Conservation (phyloP, 192 early-diverging fungal genomes). For the Podila clonocystis region DNA sequence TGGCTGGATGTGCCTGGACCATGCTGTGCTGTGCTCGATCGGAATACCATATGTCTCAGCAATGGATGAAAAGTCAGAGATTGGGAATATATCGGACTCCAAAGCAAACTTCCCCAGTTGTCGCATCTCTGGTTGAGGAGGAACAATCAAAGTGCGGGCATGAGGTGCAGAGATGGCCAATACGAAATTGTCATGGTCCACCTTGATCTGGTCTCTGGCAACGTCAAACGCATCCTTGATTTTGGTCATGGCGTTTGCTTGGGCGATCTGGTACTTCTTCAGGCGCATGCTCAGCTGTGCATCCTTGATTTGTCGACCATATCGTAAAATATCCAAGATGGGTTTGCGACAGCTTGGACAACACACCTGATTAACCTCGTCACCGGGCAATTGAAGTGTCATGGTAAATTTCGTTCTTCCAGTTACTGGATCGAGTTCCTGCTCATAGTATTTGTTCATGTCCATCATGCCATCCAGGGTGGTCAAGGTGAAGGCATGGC, state of each 20-base stretch:
- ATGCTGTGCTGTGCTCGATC: too few relatives aligned
- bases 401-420: slow-evolving; percentile 6
- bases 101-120: slow-evolving; percentile 1
- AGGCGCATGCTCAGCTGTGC: slow-evolving; percentile 28
- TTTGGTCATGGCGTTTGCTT: not conserved
- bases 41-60: slow-evolving; percentile 4
- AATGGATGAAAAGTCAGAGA: not conserved
- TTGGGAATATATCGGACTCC: not conserved
- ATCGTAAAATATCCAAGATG: slow-evolving; percentile 41
- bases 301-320: slow-evolving; percentile 51
- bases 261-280: slow-evolving; percentile 24
- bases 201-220: not conserved
- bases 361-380: slow-evolving; percentile 12
- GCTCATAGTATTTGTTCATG: slow-evolving; percentile 52
- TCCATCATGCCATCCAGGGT: slow-evolving; percentile 61
- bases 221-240: slow-evolving; percentile 9
- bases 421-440: not conserved
- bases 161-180: too few relatives aligned
- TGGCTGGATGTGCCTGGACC: too few relatives aligned
- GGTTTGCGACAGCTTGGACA: slow-evolving; percentile 59
- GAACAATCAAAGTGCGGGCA: too few relatives aligned
- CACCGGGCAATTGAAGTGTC: slow-evolving; percentile 16
- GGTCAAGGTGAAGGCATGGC: slow-evolving; percentile 61
- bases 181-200: too few relatives aligned
- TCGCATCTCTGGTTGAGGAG: not conserved